phyloP scores from a whole-genome alignment of 2,329 filamentous ascomycete genomes.

The Aphanoascus verrucosus region DNA sequence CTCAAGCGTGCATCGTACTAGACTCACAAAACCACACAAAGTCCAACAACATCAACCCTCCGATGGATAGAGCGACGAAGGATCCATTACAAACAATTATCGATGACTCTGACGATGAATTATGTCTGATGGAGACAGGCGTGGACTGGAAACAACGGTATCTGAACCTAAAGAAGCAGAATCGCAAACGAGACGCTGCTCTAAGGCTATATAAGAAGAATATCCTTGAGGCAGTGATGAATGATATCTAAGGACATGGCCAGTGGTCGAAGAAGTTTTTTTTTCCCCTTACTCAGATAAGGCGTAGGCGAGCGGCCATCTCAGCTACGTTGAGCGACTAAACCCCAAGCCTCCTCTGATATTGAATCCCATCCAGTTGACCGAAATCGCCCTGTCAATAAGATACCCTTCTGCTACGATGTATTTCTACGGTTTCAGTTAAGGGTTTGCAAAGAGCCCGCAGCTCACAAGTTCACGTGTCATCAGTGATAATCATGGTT shows the following conservation, averaged over 20 bases:
- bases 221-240: slow-evolving; percentile 36
- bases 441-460: neutral
- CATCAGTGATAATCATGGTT: neutral
- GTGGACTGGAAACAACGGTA: slow-evolving; percentile 33
- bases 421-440: too few relatives aligned
- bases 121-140: slow-evolving; percentile 22
- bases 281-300: neutral
- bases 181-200: slow-evolving; percentile 31
- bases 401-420: too few relatives aligned
- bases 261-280: neutral
- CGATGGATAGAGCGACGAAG: neutral
- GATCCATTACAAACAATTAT: slow-evolving; percentile 15
- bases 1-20: neutral
- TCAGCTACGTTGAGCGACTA: neutral
- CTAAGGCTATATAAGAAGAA: slow-evolving; percentile 33
- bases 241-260: slow-evolving; percentile 4
- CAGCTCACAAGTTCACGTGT: neutral
- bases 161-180: slow-evolving; percentile 28
- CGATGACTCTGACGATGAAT: slow-evolving; percentile 22
- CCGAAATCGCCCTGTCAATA: too few relatives aligned
- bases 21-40: neutral
- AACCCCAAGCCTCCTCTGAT: too few relatives aligned
- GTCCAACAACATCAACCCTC: neutral
- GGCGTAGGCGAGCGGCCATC: neutral
- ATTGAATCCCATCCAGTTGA: too few relatives aligned